Base-by-base conservation (phyloP, 2,329 filamentous ascomycete genomes). In the Hyphodiscus sp. region DNA sequence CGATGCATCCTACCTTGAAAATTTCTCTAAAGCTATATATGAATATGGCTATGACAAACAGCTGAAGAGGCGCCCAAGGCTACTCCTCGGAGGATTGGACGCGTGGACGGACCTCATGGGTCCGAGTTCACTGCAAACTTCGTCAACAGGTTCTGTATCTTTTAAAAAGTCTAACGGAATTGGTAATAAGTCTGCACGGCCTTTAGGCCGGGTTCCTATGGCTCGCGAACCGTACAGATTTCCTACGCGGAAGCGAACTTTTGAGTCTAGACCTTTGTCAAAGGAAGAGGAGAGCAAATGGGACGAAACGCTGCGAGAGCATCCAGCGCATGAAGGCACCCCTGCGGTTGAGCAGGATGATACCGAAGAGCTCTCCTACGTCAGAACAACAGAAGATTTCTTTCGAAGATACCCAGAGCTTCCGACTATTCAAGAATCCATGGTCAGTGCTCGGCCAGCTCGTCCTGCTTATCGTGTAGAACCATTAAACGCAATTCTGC, bases 71-170 rank as follows among this genome's bases (percentile, higher is more conserved):
- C 78, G 80, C 2, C 91, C 92, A 0, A 87, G 90, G 52, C 76
- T 99, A 30, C 74, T 99, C 1, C 75, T 80, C 50, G 94, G 94
- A 18, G 94, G 94, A 0, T 70, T 99, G 11, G 83, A 91, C 61
- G 88, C 90, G 4, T 99, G 94, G 94, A 73, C 83, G 18, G 86
- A 94, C 63, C 71, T 94, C n/a, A 77, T 96, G 63, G 92, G 94
- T 48, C 45, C 64, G 49, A 60, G 58, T 44, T 63, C 65, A 7
- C 56, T 87, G 47, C 74, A 76, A 47, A 76, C 75, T 20, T 81
- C 81, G 2, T 73, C 76, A 20, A 84, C 81, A 1, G 74, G 77
- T 20, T 73, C 15, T 11, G 47, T 30, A 33, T 47, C 52, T 41
- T 15, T 67, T 75, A 29, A 71, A 77, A 53, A 71, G 73, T 3